Base-by-base conservation (phyloP, 176 grass and related monocot genomes). In the Triticum urartu region DNA sequence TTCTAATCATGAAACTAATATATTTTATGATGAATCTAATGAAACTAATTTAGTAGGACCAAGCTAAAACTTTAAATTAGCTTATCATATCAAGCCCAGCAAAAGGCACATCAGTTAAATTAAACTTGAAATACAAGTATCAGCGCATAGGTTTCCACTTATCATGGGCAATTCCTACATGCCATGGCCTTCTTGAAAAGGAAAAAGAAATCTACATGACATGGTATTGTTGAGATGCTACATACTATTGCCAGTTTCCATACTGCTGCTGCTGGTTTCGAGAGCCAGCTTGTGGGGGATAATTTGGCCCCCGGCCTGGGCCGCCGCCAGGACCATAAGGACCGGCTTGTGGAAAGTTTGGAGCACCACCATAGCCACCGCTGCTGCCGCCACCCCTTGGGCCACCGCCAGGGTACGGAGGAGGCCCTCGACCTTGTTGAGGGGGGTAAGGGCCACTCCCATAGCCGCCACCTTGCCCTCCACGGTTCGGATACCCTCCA, bases 221-320 rank as follows among this genome's bases (percentile, higher is more conserved):
- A 84, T 48, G 36, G 38, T 30, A 26, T 64, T 10, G 50, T 36
- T 43, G 39, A 76, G 39, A 76, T 84, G 58, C 24, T 75, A 64
- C 72, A 75, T 74, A 61, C 77, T 94, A 89, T 79, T 90, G 87
- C 90, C 84, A 89, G 64, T 79, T 82, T 22, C 87, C 92, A 56
- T 89, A 89, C 30, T 88, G 72, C 21, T 86, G 89, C 83, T 93
- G 91, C 77, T 91, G 87, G 45, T 94, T 87, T 52, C 90, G 78
- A 72, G 87, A 88, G 32, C 90, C 90, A 43, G 65, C 79, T 34
- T 85, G 88, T 87, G 85, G 80, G 64, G 62, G 71, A 59, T 86
- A 86, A 72, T 89, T 88, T 28, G 87, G 81, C 36, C 89, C 92
- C 28, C 89, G 54, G n/a, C 87, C 92, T 22, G 72, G 80, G 63